Conservation (phyloP, 805 yeast genomes). For the Candida sakaeoensis region DNA sequence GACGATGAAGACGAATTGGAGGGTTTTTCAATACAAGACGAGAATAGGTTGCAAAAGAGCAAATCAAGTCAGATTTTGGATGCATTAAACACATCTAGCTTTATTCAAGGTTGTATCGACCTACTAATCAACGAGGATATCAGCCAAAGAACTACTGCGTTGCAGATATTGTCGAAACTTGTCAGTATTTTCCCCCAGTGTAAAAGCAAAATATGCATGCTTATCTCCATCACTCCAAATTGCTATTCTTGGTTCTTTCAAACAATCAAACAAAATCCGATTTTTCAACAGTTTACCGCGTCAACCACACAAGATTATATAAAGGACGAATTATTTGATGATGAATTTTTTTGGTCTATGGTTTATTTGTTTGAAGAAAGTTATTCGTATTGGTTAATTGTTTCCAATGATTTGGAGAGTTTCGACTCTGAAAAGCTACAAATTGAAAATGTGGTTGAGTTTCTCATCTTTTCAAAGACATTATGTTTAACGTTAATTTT, state of each 20-base stretch:
- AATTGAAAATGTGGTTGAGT: constrained; percentile 31
- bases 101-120: constrained; percentile 18
- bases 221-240: constrained; percentile 38
- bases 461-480: constrained; percentile 47
- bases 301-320: constrained; percentile 14
- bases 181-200: constrained; percentile 34
- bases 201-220: constrained; percentile 38
- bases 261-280: constrained; percentile 17
- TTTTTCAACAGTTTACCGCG: constrained; percentile 14
- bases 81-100: constrained; percentile 18
- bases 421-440: constrained; percentile 41
- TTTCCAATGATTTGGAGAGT: constrained; percentile 64
- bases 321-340: constrained; percentile 9
- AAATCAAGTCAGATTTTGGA: constrained; percentile 10
- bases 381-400: constrained; percentile 61
- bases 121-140: constrained; percentile 12
- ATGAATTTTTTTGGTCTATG: constrained; percentile 27
- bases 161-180: constrained; percentile 23
- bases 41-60: too few relatives aligned
- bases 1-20: constrained; percentile 19
- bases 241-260: constrained; percentile 30
- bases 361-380: constrained; percentile 56
- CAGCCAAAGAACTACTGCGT: constrained; percentile 12
- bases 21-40: too few relatives aligned
- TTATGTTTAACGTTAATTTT: constrained; percentile 50